These are phyloP conservation scores for Dicorynia guianensis DNA, from an alignment of 306 rosid species.

Conservation along the genomic window DNA sequence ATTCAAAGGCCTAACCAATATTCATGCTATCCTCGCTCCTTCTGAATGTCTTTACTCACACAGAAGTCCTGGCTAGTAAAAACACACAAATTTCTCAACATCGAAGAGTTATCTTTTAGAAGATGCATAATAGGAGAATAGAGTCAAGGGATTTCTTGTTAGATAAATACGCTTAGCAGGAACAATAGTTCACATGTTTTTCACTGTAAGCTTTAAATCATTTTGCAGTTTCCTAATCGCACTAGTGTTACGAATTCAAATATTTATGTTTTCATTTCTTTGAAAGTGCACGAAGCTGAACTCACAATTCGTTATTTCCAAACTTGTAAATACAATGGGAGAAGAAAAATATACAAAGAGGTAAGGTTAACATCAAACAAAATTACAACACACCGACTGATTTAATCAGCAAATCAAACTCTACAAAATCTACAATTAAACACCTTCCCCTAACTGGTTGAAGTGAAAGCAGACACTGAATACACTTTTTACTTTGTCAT, in stretches of 20 bases:
- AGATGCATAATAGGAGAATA: no score
- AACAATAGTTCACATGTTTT: neutral
- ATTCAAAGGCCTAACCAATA: no score
- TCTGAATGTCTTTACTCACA: no score
- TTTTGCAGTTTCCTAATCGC: conserved; percentile 9
- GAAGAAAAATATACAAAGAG: conserved; percentile 10
- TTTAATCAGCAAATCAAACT: conserved; percentile 55
- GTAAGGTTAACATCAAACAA: conserved; percentile 48
- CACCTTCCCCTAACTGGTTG: conserved; percentile 6
- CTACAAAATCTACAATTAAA: conserved; percentile 53
- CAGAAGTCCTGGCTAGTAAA: no score
- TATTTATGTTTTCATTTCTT: conserved; percentile 22
- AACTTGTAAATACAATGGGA: conserved; percentile 34
- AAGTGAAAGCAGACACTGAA: conserved; percentile 32
- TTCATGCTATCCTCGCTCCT: no score
- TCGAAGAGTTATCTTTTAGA: no score
- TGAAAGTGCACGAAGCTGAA: conserved; percentile 26
- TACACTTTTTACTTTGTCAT: conserved; percentile 22
- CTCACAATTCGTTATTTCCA: conserved; percentile 42
- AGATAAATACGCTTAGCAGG: neutral
- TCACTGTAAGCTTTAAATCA: neutral
- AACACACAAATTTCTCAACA: no score
- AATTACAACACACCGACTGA: conserved; percentile 55
- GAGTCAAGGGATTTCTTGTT: neutral
- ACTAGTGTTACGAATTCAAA: conserved; percentile 12